Evolutionary conservation across 2,329 filamentous ascomycete genomes (phyloP), one percentile per base, ranked within the genome.

Genomic region (Aureobasidium sp.): DNA sequence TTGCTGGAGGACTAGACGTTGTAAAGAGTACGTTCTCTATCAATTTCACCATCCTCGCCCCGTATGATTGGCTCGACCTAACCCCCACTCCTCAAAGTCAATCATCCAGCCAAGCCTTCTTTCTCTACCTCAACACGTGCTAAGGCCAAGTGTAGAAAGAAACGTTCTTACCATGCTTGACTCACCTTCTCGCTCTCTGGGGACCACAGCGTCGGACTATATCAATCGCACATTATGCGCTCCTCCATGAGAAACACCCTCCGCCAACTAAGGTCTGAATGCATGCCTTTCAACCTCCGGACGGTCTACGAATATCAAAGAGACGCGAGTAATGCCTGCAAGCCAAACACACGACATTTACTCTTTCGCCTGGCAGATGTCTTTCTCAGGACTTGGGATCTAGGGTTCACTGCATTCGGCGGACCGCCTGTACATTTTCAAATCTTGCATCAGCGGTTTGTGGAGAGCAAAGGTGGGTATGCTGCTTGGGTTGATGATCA

Each of bases 371-470:
- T 59, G 11, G 44, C 55, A 20, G 55, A 59, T 20, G 55, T 59
- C 5, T 39, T 59, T 27, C 31, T 59, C 1, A 29, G 44, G 20
- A 59, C 31, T 7, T 88, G 84, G 83, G 77, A 87, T 71, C 72
- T 88, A 5, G 86, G 86, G 0, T 82, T 88, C 66, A 88, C 84
- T 0, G 74, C 83, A 0, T 88, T 88, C 70, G 86, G 86, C 1
- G 87, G 87, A 0, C 87, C 87, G 2, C 82, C 86, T 0, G 86
- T 89, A 8, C 86, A 89, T 72, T 89, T 89, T 68, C 82, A 85
- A 67, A 88, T 88, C 62, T 78, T 88, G 60, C 80, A 86, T 66
- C 75, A 79, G 41, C 79, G 82, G 47, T 90, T 88, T 67, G 84
- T 89, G 0, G 77, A 79, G 0, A 81, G 82, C 49, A 71, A 80